Conservation (phyloP, 2,329 filamentous ascomycete species). For the Nemania diffusa region DNA sequence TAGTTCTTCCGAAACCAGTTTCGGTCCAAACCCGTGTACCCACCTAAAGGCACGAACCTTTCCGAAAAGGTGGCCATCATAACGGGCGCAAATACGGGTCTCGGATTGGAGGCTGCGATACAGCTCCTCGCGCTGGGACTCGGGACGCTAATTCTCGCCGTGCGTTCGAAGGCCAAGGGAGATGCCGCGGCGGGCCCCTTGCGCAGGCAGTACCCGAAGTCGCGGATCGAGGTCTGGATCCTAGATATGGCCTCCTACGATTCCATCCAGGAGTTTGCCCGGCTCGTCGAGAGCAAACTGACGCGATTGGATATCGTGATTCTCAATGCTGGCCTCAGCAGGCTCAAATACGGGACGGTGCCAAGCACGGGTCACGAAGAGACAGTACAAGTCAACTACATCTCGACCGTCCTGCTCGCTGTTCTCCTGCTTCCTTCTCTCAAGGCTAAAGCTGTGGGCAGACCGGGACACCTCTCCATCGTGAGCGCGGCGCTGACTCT, state of each 20-base stretch:
- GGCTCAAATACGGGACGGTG: background rate
- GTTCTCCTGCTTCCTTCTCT: conserved; percentile 3
- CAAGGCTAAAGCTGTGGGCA: background rate
- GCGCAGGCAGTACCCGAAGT: no score
- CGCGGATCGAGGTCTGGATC: conserved; percentile 33
- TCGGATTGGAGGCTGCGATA: no score
- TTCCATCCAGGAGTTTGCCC: conserved; percentile 27
- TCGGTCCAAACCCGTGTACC: no score
- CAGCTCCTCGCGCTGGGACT: conserved; percentile 32
- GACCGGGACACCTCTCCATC: background rate
- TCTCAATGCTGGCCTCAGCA: background rate
- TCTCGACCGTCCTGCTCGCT: conserved; percentile 1
- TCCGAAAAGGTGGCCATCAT: no score
- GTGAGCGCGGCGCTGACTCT: no score
- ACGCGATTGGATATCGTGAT: background rate
- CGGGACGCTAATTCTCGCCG: conserved; percentile 30
- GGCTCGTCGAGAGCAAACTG: background rate
- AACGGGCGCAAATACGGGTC: no score
- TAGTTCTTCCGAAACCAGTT: no score
- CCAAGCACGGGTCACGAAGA: background rate
- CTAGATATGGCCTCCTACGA: conserved; percentile 31
- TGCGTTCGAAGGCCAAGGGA: conserved; percentile 27
- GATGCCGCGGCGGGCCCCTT: background rate
- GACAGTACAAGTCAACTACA: conserved; percentile 13
- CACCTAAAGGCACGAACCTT: no score